Percentiles rank a stretch among this genome's conserved stretches.
These are phyloP conservation scores for Conringia planisiliqua DNA, from an alignment of 345 rosid species.

Conservation along the genomic window DNA sequence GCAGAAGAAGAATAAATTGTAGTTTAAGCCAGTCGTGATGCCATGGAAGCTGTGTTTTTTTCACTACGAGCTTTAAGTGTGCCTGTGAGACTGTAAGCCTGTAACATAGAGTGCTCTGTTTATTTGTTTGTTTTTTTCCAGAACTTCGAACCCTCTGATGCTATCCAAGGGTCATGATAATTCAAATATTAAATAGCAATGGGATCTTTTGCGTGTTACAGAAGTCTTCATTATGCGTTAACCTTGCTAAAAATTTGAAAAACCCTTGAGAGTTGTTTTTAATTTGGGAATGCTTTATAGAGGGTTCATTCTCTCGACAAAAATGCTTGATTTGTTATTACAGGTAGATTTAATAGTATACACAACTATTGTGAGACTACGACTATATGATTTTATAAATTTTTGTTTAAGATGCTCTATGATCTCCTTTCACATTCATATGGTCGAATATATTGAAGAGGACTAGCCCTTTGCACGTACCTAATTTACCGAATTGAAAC, in stretches of 20 bases:
- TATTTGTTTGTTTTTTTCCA: background rate
- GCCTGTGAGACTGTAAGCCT: conserved; percentile 12
- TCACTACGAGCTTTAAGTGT: conserved; percentile 18
- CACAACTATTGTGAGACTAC: background rate
- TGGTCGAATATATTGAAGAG: background rate
- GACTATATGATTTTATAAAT: too few relatives aligned
- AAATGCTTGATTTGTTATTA: too few relatives aligned
- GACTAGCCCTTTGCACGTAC: background rate
- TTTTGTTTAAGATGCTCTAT: background rate
- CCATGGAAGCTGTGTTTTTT: conserved; percentile 17
- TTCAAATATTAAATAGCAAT: background rate
- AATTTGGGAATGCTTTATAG: too few relatives aligned
- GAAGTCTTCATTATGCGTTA: background rate
- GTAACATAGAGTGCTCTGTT: background rate
- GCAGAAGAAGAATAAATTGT: conserved; percentile 1
- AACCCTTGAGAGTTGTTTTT: too few relatives aligned
- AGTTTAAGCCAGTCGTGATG: conserved; percentile 8
- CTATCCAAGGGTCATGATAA: background rate
- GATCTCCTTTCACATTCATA: background rate
- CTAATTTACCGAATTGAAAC: background rate
- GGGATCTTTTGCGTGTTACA: background rate
- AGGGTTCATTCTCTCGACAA: too few relatives aligned
- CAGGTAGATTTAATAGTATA: too few relatives aligned
- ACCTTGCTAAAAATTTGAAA: background rate
- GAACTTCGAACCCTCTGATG: background rate